These are phyloP conservation scores for Lentinula guzmanii DNA, from an alignment of 768 basidiomycete species.

Conservation along the genomic window DNA sequence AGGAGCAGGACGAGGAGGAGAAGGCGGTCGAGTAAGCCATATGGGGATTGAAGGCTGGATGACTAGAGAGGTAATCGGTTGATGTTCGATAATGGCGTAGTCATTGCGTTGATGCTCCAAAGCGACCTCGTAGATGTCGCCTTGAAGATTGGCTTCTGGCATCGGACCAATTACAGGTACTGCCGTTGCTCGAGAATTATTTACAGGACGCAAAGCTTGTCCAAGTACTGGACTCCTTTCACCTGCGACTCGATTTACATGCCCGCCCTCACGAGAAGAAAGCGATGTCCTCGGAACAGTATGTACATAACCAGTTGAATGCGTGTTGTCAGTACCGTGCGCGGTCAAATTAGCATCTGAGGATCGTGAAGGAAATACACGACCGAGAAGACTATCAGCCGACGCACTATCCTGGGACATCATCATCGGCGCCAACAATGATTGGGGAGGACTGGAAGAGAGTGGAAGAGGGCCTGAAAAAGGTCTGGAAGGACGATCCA, in stretches of 20 bases:
- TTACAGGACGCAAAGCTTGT: background rate
- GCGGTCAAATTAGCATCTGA: constrained; percentile 12
- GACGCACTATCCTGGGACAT: background rate
- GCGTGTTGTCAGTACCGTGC: constrained; percentile 15
- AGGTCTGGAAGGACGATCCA: constrained; percentile 2
- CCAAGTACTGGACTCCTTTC: background rate
- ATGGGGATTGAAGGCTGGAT: no score
- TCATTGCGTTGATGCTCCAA: background rate
- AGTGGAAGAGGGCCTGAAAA: constrained; percentile 10
- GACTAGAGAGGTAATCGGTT: no score
- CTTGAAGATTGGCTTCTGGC: background rate
- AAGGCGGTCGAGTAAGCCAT: background rate
- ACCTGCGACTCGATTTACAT: constrained; percentile 6
- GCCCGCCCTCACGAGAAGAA: background rate
- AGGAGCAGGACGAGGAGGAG: constrained; percentile 5
- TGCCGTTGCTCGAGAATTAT: background rate
- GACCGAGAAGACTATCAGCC: constrained; percentile 20
- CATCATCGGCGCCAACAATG: constrained; percentile 7
- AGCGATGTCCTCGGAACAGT: background rate
- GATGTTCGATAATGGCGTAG: background rate
- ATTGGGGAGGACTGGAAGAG: constrained; percentile 10
- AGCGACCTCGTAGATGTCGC: no score
- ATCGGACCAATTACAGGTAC: background rate
- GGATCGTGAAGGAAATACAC: constrained; percentile 19
- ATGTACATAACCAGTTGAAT: constrained; percentile 4